Evolutionary conservation across 352 stramenopile genomes (phyloP).

Genomic region (Phytophthora pisi): DNA sequence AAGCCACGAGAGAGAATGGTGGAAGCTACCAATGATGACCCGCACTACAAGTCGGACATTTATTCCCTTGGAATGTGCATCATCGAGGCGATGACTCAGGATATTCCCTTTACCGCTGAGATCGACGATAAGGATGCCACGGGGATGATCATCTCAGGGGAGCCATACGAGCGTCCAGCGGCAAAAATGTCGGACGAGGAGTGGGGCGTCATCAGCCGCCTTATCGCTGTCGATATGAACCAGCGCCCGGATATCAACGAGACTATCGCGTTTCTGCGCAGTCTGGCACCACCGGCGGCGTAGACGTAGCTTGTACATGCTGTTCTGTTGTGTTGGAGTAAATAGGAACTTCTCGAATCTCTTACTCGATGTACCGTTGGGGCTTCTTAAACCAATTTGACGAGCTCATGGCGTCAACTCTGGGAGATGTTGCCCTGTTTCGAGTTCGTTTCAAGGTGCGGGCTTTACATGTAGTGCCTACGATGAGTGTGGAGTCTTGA

Average conservation of each 20-base stretch:
- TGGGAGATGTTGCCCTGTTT: too few species aligned
- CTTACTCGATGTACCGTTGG: too few species aligned
- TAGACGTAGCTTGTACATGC: too few species aligned
- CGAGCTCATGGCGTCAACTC: too few species aligned
- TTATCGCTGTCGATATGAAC: slow-evolving; percentile 3
- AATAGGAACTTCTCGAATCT: too few species aligned
- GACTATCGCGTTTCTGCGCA: background rate
- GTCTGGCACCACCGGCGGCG: background rate
- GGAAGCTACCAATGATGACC: background rate
- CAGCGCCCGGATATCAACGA: background rate
- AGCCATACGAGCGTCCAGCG: slow-evolving; percentile 1
- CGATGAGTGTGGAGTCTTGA: too few species aligned
- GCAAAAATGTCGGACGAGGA: slow-evolving; percentile 14
- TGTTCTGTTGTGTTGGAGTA: too few species aligned
- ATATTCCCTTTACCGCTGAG: slow-evolving; percentile 13
- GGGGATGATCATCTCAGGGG: slow-evolving; percentile 1
- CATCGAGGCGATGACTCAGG: slow-evolving; percentile 29
- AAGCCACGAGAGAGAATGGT: slow-evolving; percentile 20
- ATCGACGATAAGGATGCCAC: slow-evolving; percentile 4
- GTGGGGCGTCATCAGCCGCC: slow-evolving; percentile 7
- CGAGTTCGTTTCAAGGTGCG: too few species aligned
- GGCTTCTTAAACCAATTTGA: too few species aligned
- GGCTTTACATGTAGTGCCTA: too few species aligned
- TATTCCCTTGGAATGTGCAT: slow-evolving; percentile 46
- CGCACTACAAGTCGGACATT: slow-evolving; percentile 23